Evolutionary conservation across 2,329 filamentous ascomycete species (phyloP), one percentile per base, ranked within the genome.

Genomic region (Coniosporium tulheliwenetii): DNA sequence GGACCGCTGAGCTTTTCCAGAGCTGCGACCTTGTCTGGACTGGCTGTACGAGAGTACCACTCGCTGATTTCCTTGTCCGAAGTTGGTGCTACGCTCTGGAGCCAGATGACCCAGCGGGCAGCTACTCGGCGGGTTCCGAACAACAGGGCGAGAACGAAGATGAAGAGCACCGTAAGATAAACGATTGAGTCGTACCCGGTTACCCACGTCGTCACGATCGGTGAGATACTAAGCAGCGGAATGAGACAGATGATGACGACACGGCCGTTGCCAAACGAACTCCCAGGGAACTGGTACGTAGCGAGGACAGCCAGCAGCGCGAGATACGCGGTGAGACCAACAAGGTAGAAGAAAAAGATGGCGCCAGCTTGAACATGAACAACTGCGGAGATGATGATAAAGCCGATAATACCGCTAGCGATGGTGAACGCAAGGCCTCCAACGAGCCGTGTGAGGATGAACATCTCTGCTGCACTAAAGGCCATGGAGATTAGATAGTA

Each of bases 401-500:
- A 71, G 10, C 63, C 57, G 10, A 72, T 55, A 30, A 76, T 60
- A 2, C 69, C 70, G 10, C 65, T 68, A 5, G 69, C 69, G 36
- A 73, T 52, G 2, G 64, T 66, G 43, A 70, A 65, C 3, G 66
- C 65, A 35, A 70, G 57, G 26, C 69, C 66, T 12, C 65, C 65
- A 42, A 70, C 60, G 12, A 69, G 50, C 10, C 68, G 59, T n/a
- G 66, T 69, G 14, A 71, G 56, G 9, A 72, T 63, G 43, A 71
- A 71, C 65, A 71, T 69, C 45, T 70, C 71, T 37, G 68, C 66
- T 1, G 67, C 68, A 1, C 67, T 65, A 45, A 72, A 73, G 1
- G 70, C 69, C 67, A 71, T 70, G 0, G 66, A 69, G 33, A 67
- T 62, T 5, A 78, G 64, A 46, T 79, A 79, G 53, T 77, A 79